Base-by-base conservation (phyloP, 2,329 filamentous ascomycete species). In the Fusarium veterinarium region DNA sequence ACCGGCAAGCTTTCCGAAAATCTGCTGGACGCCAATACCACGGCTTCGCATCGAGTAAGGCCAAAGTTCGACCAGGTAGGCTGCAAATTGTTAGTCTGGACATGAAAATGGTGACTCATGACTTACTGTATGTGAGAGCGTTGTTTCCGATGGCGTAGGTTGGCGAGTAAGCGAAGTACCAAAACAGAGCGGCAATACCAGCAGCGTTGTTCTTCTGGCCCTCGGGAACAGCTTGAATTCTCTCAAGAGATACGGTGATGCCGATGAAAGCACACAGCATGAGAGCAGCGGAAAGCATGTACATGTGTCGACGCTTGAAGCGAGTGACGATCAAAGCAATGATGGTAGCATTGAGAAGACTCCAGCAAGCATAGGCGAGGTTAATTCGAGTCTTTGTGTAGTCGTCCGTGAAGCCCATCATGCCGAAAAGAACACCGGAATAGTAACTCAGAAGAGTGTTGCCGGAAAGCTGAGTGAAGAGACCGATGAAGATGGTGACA, bases 11-110 rank as follows among this genome's bases (percentile, higher is more conserved):
- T 82, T 80, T 59, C 87, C 87, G 72, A 86, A 89, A 48, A 90
- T 83, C 73, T 90, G 87, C 77, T 88, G 86, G 58, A 88, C 81
- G 40, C 86, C 88, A 65, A 91, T 87, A 79, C 90, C 89, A 64
- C 88, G 88, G 44, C 86, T 84, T 67, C 88, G 85, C 60, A 86
- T 83, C 4, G 86, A 82, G 74, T 87, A 91, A 2, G 89, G 89
- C 81, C 89, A 90, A 0, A 91, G 79, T 69, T 91, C 89, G 28
- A 90, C 81, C 4, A 90, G 84, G 79, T 89, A 91, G 48, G 75
- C 75, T 76, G 4, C 2, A 13, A 14, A 30, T 6, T 13, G 53
- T 75, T 63, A 75, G 70, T 1, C 4, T 8, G 20, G 5, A 10
- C 6, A 6, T 44, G 1, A 10, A 2, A n/a, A 41, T 8, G 8